Evolutionary conservation across 2,329 filamentous ascomycete genomes (phyloP).

Genomic region (Didymella exigua): DNA sequence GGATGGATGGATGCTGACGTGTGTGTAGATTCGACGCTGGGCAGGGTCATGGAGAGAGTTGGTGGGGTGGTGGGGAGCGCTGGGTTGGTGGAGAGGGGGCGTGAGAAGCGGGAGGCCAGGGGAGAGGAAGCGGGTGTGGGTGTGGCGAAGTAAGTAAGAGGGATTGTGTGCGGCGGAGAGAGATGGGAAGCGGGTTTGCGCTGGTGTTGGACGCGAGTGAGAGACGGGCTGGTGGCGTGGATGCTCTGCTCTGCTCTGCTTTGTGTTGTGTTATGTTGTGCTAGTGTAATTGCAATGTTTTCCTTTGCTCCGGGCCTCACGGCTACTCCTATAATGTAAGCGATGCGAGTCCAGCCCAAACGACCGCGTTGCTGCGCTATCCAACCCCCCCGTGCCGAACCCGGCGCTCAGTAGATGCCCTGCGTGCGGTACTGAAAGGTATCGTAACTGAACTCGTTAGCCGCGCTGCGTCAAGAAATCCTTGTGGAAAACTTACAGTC

Average conservation of each 20-base stretch:
- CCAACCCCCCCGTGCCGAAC: background rate
- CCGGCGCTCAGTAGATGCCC: slow-evolving; percentile 72
- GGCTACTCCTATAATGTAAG: no score
- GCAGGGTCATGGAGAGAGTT: slow-evolving; percentile 65
- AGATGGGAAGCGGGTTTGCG: no score
- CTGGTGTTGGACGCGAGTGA: no score
- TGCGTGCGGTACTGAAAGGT: slow-evolving; percentile 88
- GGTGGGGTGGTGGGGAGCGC: slow-evolving; percentile 58
- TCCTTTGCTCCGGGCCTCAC: no score
- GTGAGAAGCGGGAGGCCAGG: slow-evolving; percentile 54
- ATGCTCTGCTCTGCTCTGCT: no score
- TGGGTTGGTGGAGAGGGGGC: slow-evolving; percentile 57
- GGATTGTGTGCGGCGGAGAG: background rate
- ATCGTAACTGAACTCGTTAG: slow-evolving; percentile 65
- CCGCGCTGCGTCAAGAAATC: background rate
- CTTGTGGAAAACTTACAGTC: slow-evolving; percentile 64
- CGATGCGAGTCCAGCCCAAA: no score
- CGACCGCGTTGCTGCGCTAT: no score
- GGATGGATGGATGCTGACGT: slow-evolving; percentile 2
- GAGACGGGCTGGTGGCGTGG: no score
- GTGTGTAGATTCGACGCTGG: slow-evolving; percentile 55
- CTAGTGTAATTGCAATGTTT: background rate
- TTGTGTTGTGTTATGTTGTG: background rate
- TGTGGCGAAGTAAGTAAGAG: background rate
- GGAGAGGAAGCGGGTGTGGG: background rate